Evolutionary conservation across 371 early-diverging fungal species (phyloP), one percentile per base, ranked within the genome.

Genomic region (Syncephalastrum contaminatum): DNA sequence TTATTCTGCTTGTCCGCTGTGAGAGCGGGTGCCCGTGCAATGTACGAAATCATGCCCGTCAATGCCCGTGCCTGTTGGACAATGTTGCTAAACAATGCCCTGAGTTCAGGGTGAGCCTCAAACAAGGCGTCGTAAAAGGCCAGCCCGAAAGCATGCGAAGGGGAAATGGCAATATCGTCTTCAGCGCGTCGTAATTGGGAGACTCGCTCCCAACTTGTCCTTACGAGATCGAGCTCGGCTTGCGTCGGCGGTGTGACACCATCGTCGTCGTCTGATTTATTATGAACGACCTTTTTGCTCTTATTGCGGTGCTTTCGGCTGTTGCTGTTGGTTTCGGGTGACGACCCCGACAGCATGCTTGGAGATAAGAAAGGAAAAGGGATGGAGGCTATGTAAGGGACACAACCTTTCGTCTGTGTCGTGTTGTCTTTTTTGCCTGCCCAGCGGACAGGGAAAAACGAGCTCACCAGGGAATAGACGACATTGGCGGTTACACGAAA

Each of bases 21-120:
- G 7, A 64, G 60, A 40, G 52, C 47, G 0, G 70, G 72, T 16
- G 72, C 64, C 48, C 70, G 51, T 14, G 70, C 64, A 36, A 77
- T 68, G 41, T 67, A 77, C 0, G 68, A 67, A 5, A 77, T 71
- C 69, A 77, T 73, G 2, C 77, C 74, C 3, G 74, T 69, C 14
- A 77, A 56, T 14, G 74, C 77, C 43, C 70, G 59, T 7, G 77
- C 73, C 44, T 77, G 77, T 43, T 73, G 73, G 46, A 73, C 60
- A 4, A 69, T 64, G 47, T 77, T 73, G 16, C 54, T 60, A 50
- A 77, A 73, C 3, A 73, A 13, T 0, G 39, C 13, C 18, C 56
- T 40, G 0, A 64, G 48, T 4, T 71, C 58, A 2, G 53, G 50
- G 40, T 73, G 63, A 42, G 67, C 50, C 3, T 62, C 64, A 61